These are phyloP conservation scores for Cenchrus purpureus DNA, from an alignment of 176 grass and related monocot species.

Conservation along the genomic window DNA sequence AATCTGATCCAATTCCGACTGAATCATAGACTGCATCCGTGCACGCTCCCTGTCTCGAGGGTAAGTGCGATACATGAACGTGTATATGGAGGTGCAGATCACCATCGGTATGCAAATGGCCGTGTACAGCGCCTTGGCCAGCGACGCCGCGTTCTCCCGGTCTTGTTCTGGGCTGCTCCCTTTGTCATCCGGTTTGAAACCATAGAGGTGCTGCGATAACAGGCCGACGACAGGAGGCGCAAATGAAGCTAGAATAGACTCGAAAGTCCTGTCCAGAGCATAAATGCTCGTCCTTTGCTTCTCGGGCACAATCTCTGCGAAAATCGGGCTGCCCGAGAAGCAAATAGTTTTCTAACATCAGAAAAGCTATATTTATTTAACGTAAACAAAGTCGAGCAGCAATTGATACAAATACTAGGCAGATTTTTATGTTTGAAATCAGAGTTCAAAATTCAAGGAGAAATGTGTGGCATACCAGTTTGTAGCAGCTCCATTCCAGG, in stretches of 20 bases:
- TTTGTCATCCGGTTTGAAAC: conserved; percentile 49
- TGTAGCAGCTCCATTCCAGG: conserved; percentile 65
- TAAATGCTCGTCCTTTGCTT: conserved; percentile 84
- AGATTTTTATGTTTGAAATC: background rate
- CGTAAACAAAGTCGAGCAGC: background rate
- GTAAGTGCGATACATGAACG: conserved; percentile 66
- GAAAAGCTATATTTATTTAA: background rate
- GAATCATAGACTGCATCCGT: conserved; percentile 57
- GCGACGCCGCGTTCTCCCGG: conserved; percentile 71
- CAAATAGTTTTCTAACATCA: background rate
- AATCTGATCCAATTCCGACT: conserved; percentile 61
- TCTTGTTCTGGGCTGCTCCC: conserved; percentile 49
- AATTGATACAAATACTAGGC: background rate
- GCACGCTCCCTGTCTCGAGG: conserved; percentile 80
- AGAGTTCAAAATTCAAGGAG: background rate
- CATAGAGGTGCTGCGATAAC: conserved; percentile 68
- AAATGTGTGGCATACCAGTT: conserved; percentile 39
- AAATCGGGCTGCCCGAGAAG: conserved; percentile 63
- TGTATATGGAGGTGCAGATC: conserved; percentile 71
- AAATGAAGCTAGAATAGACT: conserved; percentile 81
- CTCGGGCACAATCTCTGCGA: conserved; percentile 87
- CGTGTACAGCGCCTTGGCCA: conserved; percentile 87
- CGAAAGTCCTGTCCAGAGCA: conserved; percentile 61
- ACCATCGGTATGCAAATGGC: conserved; percentile 58
- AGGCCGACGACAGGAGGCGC: conserved; percentile 71